phyloP scores from a whole-genome alignment of 352 stramenopile genomes.

The Phytophthora pisi region DNA sequence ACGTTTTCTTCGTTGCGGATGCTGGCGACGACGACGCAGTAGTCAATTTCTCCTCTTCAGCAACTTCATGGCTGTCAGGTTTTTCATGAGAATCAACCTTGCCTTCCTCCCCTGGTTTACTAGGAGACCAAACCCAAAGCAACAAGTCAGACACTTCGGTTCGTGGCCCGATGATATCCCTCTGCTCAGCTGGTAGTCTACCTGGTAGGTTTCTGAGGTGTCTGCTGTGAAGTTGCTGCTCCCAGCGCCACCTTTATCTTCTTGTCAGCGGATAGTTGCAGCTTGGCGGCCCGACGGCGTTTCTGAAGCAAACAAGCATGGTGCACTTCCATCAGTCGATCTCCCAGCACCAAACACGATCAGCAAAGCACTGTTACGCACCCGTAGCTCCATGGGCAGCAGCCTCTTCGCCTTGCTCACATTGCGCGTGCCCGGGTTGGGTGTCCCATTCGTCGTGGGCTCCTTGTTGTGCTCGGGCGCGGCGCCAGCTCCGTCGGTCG shows the following conservation, averaged over 20 bases:
- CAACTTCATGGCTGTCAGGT: neutral
- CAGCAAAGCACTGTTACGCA: conserved; percentile 32
- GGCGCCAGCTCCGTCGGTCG: conserved; percentile 6
- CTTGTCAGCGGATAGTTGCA: conserved; percentile 42
- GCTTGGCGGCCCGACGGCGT: conserved; percentile 63
- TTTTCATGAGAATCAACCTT: neutral
- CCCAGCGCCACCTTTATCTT: conserved; percentile 6
- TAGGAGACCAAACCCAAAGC: conserved; percentile 4
- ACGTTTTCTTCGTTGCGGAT: conserved; percentile 3
- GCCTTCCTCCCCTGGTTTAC: neutral
- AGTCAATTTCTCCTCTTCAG: neutral
- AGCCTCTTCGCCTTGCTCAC: conserved; percentile 57
- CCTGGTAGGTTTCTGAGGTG: conserved; percentile 11
- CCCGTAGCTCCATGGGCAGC: conserved; percentile 73
- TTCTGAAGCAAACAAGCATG: conserved; percentile 40
- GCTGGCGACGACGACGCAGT: neutral
- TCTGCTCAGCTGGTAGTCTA: neutral
- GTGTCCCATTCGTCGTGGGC: conserved; percentile 7
- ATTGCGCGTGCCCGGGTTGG: conserved; percentile 24
- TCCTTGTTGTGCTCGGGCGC: conserved; percentile 22
- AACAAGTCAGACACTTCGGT: neutral
- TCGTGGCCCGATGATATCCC: neutral
- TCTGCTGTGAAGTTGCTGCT: neutral
- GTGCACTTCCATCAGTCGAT: conserved; percentile 13
- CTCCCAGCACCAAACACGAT: conserved; percentile 8